Conservation (phyloP, 2,329 filamentous ascomycete genomes). For the Cladophialophora chaetospira region DNA sequence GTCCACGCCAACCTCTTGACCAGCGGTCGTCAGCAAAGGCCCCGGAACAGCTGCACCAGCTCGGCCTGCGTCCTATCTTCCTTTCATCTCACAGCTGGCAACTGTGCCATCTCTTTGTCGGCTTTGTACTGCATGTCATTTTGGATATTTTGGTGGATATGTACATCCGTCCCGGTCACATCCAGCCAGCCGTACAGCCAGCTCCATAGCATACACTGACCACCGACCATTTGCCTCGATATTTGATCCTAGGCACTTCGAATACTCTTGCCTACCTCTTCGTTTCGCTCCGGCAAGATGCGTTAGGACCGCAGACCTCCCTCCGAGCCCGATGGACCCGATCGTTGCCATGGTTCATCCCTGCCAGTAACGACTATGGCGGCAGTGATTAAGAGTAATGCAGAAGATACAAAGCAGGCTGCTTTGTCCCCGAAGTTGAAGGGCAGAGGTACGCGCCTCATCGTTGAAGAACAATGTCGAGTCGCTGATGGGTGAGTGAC, state of each 20-base stretch:
- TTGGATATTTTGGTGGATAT: slow-evolving; percentile 26
- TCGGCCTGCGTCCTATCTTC: slow-evolving; percentile 31
- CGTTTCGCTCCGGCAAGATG: not conserved
- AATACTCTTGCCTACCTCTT: not conserved
- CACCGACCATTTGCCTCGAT: no score
- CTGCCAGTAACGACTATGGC: slow-evolving; percentile 40
- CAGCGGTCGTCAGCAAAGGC: not conserved
- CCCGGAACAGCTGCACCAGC: slow-evolving; percentile 23
- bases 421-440: slow-evolving; percentile 52
- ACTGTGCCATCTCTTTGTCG: slow-evolving; percentile 26
- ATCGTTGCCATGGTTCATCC: slow-evolving; percentile 23
- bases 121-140: slow-evolving; percentile 16
- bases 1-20: slow-evolving; percentile 3
- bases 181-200: not conserved
- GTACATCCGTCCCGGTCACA: slow-evolving; percentile 16
- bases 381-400: slow-evolving; percentile 44
- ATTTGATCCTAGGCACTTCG: not conserved
- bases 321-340: slow-evolving; percentile 23
- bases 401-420: slow-evolving; percentile 50
- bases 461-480: not conserved
- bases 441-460: slow-evolving; percentile 46
- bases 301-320: slow-evolving; percentile 1
- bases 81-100: slow-evolving; percentile 1
- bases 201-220: slow-evolving; percentile 1
- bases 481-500: slow-evolving; percentile 13